Conservation (phyloP, 2,329 filamentous ascomycete species). For the Fusarium sp. region DNA sequence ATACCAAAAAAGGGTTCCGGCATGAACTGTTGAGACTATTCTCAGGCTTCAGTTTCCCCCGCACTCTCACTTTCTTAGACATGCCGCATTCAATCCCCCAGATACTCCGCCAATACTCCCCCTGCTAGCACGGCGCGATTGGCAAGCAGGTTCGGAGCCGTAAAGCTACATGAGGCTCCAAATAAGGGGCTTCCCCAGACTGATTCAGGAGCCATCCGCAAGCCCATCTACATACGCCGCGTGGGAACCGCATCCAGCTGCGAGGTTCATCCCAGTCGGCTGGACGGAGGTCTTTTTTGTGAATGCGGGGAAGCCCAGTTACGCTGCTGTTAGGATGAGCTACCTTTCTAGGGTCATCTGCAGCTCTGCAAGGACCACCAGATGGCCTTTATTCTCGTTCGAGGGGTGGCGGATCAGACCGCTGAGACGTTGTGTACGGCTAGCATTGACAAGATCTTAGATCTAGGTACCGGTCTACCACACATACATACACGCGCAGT, state of each 20-base stretch:
- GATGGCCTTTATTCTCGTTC: not conserved
- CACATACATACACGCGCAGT: conserved; percentile 7
- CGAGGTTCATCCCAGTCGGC: conserved; percentile 43
- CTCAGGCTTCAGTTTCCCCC: conserved; percentile 31
- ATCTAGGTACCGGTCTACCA: conserved; percentile 21
- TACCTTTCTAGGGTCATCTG: conserved; percentile 2
- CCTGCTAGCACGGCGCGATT: conserved; percentile 32
- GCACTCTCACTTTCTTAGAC: conserved; percentile 25
- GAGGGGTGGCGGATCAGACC: conserved; percentile 30
- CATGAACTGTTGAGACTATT: conserved; percentile 22
- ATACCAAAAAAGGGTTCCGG: conserved; percentile 1
- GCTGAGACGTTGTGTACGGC: conserved; percentile 31
- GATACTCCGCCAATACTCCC: conserved; percentile 23
- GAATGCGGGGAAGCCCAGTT: conserved; percentile 44
- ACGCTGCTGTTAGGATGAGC: conserved; percentile 10
- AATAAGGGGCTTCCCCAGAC: conserved; percentile 28
- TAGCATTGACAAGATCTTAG: conserved; percentile 34
- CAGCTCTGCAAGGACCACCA: conserved; percentile 4
- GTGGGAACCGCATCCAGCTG: conserved; percentile 27
- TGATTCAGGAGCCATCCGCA: conserved; percentile 24
- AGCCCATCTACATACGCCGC: conserved; percentile 16
- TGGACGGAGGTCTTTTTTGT: conserved; percentile 37
- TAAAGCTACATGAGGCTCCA: conserved; percentile 31
- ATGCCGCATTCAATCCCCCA: conserved; percentile 26
- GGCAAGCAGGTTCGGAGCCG: conserved; percentile 40